Conservation (phyloP, 306 rosid genomes). For the peach (Prunus persica) region DNA sequence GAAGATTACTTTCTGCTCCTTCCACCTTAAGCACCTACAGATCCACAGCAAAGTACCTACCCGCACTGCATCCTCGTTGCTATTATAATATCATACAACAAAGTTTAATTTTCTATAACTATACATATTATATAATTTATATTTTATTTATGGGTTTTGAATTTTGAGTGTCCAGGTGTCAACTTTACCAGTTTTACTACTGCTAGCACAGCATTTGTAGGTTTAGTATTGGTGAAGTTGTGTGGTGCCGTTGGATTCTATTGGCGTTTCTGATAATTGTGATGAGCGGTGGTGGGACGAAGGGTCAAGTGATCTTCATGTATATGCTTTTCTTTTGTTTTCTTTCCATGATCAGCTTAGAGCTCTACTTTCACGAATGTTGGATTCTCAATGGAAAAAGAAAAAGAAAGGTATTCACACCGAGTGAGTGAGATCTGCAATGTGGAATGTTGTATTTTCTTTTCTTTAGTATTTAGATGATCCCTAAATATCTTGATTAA, state of each 20-base stretch:
- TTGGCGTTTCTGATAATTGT: constrained; percentile 31
- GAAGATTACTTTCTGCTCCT: constrained; percentile 39
- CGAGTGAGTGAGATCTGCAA: not conserved
- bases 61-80: not conserved
- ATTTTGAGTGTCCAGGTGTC: constrained; percentile 9
- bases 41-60: constrained; percentile 35
- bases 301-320: no score
- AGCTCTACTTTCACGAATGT: not conserved
- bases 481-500: no score
- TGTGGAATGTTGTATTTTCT: not conserved
- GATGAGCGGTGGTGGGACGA: no score
- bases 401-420: constrained; percentile 4
- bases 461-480: not conserved
- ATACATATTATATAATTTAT: not conserved
- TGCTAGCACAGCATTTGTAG: not conserved
- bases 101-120: not conserved
- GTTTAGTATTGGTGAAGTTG: no score
- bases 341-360: no score
- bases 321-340: no score
- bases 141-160: not conserved
- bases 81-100: constrained; percentile 8
- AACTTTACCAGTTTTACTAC: constrained; percentile 7
- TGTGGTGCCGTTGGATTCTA: constrained; percentile 20
- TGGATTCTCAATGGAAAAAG: constrained; percentile 18
- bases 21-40: constrained; percentile 42